A percentile compares a stretch with the other conserved stretches of the same genome.
These are phyloP conservation scores for Blastomyces emzantsi DNA, from an alignment of 2,329 filamentous ascomycete species.

Conservation along the genomic window DNA sequence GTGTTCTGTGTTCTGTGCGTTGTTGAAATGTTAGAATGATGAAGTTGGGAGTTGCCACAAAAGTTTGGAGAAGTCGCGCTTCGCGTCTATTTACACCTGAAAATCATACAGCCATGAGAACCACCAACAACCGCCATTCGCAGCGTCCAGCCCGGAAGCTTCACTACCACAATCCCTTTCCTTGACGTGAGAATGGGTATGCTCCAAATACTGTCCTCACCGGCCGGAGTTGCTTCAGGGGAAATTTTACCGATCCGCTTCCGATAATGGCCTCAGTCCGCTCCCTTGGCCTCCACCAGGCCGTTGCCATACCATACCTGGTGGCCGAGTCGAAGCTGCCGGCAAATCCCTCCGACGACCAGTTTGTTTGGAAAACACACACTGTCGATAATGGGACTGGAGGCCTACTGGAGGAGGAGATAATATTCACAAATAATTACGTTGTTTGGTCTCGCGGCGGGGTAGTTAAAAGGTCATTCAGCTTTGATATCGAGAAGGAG, in stretches of 20 bases:
- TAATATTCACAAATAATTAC: conserved; percentile 63
- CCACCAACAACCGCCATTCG: conserved; percentile 9
- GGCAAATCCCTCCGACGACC: conserved; percentile 51
- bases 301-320: conserved; percentile 72
- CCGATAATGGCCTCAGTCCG: conserved; percentile 74
- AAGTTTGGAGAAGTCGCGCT: conserved; percentile 6
- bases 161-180: conserved; percentile 13
- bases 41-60: conserved; percentile 3
- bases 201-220: conserved; percentile 18
- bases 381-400: conserved; percentile 37
- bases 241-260: conserved; percentile 18
- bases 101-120: not conserved
- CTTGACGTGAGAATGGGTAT: conserved; percentile 24
- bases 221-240: conserved; percentile 20
- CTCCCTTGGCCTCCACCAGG: conserved; percentile 85
- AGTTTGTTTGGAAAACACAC: conserved; percentile 67
- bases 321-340: conserved; percentile 70
- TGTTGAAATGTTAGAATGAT: not conserved
- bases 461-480: conserved; percentile 75
- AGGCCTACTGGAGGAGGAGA: conserved; percentile 59
- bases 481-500: conserved; percentile 79
- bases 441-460: conserved; percentile 87
- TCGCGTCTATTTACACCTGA: conserved; percentile 6
- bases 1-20: not conserved
- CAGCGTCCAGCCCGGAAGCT: conserved; percentile 15